Evolutionary conservation across 352 stramenopile genomes (phyloP), one percentile per base, ranked within the genome.

Genomic region (Pythium folliculosum): DNA sequence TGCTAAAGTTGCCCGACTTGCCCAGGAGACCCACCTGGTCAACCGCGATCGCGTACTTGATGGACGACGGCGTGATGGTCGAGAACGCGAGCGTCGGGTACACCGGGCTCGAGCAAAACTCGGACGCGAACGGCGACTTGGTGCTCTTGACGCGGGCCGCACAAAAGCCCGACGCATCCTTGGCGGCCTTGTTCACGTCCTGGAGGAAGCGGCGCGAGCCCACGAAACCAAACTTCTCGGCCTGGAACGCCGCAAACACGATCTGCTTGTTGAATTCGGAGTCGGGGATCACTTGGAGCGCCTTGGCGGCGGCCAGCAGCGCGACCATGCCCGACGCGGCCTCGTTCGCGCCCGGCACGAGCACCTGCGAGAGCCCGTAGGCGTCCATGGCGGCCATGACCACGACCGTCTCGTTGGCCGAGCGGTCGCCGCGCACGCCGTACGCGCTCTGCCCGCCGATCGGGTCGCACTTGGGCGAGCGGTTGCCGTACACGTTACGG

Each of bases 321-420:
- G 87, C 87, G 16, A 91, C 85, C 43, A 95, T 61, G 22, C 85
- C 85, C 1, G 85, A 92, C 12, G 81, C 87, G 4, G 69, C 87
- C 0, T 85, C 87, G 61, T 95, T 95, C 9, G 85, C 87, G 27
- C 85, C 87, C 3, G 87, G 81, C 14, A 82, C 66, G 37, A 91
- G 67, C 21, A 92, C 80, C 66, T 94, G 87, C 12, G 85, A 93
- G 55, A 92, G 56, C 40, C 75, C 77, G 8, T 73, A 86, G 5
- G 84, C 81, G 67, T 95, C 87, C 87, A 95, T 93, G n/a, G 74
- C 71, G 1, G 84, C 73, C 84, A 92, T 94, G 17, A 82, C 87
- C 23, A 94, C 55, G 21, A 94, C 76, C 48, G 84, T 85, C 56
- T 91, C 76, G 1, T 73, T 75, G 5, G 78, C 67, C 9, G 69